These are phyloP conservation scores for Acanthamoeba lenticulata DNA, from an alignment of 208 protist genomes.

Conservation along the genomic window DNA sequence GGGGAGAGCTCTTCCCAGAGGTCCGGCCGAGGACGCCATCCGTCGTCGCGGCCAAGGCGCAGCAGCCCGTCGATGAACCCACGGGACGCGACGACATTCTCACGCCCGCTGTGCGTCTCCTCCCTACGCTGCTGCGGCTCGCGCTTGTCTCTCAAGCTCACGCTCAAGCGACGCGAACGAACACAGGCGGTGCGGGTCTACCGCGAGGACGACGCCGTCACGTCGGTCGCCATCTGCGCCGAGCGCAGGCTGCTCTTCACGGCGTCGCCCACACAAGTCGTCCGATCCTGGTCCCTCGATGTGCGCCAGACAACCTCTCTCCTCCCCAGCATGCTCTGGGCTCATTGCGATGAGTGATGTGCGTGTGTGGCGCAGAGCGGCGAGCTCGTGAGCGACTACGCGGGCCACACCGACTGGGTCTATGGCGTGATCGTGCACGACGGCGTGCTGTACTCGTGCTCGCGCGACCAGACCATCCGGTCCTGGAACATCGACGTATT, in stretches of 20 bases:
- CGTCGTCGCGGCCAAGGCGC: too few relatives aligned
- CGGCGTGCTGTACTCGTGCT: background rate
- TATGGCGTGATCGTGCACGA: background rate
- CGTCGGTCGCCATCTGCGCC: background rate
- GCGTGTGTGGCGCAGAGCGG: too few relatives aligned
- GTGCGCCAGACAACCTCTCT: background rate
- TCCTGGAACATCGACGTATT: constrained; percentile 53
- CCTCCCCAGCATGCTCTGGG: background rate
- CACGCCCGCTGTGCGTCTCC: background rate
- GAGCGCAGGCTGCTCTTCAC: background rate
- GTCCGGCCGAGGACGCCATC: too few relatives aligned
- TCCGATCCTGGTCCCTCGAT: background rate
- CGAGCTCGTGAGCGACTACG: background rate
- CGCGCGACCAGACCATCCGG: background rate
- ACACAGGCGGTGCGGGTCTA: background rate
- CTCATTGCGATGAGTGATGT: background rate
- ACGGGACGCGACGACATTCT: background rate
- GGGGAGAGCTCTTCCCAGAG: background rate
- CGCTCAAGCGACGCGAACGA: background rate
- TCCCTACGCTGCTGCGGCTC: background rate
- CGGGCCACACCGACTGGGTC: constrained; percentile 28
- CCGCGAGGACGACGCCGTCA: background rate
- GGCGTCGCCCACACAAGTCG: background rate
- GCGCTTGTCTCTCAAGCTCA: background rate
- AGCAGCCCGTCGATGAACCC: too few relatives aligned